Base-by-base conservation (phyloP, 2,329 filamentous ascomycete genomes). In the Colletotrichum graminicola region DNA sequence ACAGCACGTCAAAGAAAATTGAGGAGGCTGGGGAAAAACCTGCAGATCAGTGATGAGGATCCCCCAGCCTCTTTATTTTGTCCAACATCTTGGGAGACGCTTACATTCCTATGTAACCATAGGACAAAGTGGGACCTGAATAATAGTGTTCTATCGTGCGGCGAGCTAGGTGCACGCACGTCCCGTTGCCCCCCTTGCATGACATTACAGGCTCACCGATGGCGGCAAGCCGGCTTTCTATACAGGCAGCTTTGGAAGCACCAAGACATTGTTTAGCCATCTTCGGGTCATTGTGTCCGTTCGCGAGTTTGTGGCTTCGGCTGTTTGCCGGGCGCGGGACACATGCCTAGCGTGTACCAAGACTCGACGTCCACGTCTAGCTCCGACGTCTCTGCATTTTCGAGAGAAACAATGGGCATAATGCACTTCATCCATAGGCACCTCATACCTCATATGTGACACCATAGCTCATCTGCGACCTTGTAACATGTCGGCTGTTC, bases 341-440 rank as follows among this genome's bases (percentile, higher is more conserved):
- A 71, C 67, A 56, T 71, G 57, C 64, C 67, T 71, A 71, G 57
- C 64, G 36, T 51, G 49, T 57, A 23, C 36, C 45, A 26, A 52
- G 32, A 52, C 18, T 49, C 32, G 10, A 16, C 63, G n/a, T 52
- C 32, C 8, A 39, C 21, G n/a, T 29, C n/a, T n/a, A 54, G 18
- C 11, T 32, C 3, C 32, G 12, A 23, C 47, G 39, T 21, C 45
- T 12, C 21, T 41, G 60, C 45, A 41, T 26, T 52, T 21, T 62
- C 21, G 45, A 52, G n/a, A 29, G 21, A 5, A 52, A 29, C 29
- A 18, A 23, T 41, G 16, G 32, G 23, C 14, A n/a, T 3, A 29
- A 4, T 47, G 2, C 18, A 7, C 45, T 26, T 14, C 41, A 34
- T 2, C 21, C 45, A 5, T 2, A 21, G 7, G 18, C 11, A 47